Evolutionary conservation across 495 filamentous ascomycete species (phyloP).

Genomic region (Tuber borchii): DNA sequence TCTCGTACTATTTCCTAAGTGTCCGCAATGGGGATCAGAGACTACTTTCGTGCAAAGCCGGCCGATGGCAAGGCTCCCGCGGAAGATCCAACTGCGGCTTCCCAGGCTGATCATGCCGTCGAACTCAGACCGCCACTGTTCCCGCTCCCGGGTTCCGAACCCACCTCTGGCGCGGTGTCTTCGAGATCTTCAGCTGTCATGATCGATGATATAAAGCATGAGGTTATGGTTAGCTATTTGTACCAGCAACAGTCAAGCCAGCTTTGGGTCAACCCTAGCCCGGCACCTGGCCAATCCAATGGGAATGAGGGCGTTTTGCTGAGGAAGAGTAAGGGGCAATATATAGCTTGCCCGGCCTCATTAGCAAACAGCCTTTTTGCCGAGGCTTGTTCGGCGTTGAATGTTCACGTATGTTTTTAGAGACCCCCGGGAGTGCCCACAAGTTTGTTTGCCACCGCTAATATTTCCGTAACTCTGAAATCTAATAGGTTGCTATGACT

Average conservation of each 20-base stretch:
- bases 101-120: constrained; percentile 41
- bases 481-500: constrained; percentile 65
- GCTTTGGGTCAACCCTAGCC: constrained; percentile 62
- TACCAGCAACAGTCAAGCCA: constrained; percentile 68
- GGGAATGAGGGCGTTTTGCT: constrained; percentile 65
- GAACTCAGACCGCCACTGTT: constrained; percentile 48
- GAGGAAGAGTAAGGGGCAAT: constrained; percentile 58
- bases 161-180: constrained; percentile 29
- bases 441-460: constrained; percentile 1
- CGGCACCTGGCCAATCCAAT: constrained; percentile 43
- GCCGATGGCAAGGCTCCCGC: constrained; percentile 40
- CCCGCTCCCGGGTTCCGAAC: constrained; percentile 24
- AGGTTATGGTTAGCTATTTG: constrained; percentile 76
- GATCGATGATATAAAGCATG: constrained; percentile 70
- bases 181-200: constrained; percentile 49
- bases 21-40: constrained; percentile 54
- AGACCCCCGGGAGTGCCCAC: background rate
- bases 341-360: constrained; percentile 62
- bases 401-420: constrained; percentile 54
- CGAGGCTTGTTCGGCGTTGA: constrained; percentile 58
- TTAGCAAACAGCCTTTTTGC: constrained; percentile 55
- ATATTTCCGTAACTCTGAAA: constrained; percentile 20
- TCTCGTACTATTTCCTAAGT: background rate
- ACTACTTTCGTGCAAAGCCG: constrained; percentile 56
- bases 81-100: constrained; percentile 21